Evolutionary conservation across 257 asterid species (phyloP).

Genomic region (Solanum medicagineum): DNA sequence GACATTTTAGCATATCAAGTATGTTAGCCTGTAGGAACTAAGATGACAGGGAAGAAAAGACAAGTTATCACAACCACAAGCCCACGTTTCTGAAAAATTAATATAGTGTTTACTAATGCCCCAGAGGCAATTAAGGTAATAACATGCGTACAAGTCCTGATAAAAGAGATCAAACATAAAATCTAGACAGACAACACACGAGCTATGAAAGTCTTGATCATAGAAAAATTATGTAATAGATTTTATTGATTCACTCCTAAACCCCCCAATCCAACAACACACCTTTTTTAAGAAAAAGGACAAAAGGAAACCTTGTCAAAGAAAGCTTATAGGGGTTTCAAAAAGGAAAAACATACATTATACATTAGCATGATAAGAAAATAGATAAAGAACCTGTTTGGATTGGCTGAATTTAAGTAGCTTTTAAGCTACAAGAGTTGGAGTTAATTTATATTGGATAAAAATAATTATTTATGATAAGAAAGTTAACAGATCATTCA

Average conservation of each 20-base stretch:
- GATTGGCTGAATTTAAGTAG: not conserved
- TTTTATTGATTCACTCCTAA: not conserved
- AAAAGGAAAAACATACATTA: not conserved
- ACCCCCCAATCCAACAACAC: not conserved
- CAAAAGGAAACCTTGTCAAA: not conserved
- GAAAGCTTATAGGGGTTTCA: not conserved
- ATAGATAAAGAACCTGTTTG: not conserved
- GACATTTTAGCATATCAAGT: slow-evolving; percentile 6
- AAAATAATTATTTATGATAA: not conserved
- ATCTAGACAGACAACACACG: not conserved
- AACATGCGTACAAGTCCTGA: not conserved
- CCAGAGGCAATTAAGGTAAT: not conserved
- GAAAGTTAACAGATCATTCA: not conserved
- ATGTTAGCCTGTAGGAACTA: not conserved
- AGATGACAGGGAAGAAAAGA: not conserved
- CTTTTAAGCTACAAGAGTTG: not conserved
- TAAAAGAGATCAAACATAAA: not conserved
- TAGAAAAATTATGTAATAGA: not conserved
- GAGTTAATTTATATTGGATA: not conserved
- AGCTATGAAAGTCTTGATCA: not conserved
- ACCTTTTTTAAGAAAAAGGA: not conserved
- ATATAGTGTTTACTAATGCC: not conserved
- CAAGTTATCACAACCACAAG: not conserved
- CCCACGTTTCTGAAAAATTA: not conserved
- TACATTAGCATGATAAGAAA: not conserved